phyloP scores from a whole-genome alignment of 306 rosid genomes.

The Cercis canadensis region DNA sequence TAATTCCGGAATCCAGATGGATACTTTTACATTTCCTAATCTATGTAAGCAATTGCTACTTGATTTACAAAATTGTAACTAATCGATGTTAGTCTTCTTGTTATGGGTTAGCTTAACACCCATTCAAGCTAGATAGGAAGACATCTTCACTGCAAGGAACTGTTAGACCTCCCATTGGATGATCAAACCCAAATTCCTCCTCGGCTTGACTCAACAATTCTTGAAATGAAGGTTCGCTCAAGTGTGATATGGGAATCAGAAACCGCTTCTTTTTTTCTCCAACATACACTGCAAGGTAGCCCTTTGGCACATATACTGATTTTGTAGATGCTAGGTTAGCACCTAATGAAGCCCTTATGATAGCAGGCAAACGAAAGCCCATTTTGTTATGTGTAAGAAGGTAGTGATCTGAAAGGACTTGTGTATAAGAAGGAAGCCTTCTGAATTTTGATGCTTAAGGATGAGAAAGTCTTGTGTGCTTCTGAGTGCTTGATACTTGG shows the following conservation, averaged over 20 bases:
- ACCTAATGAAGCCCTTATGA: not conserved
- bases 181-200: not conserved
- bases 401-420: no score
- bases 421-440: no score
- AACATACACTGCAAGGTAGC: constrained; percentile 35
- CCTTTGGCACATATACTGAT: not conserved
- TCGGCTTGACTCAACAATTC: constrained; percentile 15
- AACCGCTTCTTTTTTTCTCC: constrained; percentile 31
- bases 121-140: not conserved
- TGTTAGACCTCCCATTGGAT: not conserved
- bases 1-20: no score
- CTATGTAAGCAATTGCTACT: not conserved
- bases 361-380: no score
- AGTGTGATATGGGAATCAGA: constrained; percentile 19
- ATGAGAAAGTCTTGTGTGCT: no score
- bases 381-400: no score
- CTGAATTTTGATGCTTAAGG: no score
- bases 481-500: no score
- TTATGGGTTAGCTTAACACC: not conserved
- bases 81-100: no score
- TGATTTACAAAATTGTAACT: no score
- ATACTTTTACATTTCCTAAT: constrained; percentile 8
- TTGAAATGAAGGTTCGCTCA: constrained; percentile 5
- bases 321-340: constrained; percentile 2
- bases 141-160: constrained; percentile 36